Evolutionary conservation across 331 rosid species (phyloP).

Genomic region (Rhamnella rubrinervis): DNA sequence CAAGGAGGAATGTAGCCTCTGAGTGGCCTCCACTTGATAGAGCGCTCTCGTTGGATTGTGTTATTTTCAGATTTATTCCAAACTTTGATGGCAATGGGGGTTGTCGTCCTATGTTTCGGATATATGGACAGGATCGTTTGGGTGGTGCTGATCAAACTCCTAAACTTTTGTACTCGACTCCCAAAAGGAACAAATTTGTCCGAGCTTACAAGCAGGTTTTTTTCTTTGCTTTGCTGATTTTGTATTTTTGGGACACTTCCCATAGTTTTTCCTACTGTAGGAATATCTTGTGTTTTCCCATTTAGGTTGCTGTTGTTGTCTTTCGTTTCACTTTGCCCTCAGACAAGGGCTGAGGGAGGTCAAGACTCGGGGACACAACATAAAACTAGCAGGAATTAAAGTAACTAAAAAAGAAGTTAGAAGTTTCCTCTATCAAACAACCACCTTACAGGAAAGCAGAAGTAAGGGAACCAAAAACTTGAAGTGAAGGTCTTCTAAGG

Average conservation of each 20-base stretch:
- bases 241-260: neutral
- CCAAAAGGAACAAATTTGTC: slow-evolving; percentile 54
- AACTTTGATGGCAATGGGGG: slow-evolving; percentile 69
- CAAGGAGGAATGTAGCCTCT: slow-evolving; percentile 80
- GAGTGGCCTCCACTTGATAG: slow-evolving; percentile 97
- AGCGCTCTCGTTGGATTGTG: slow-evolving; percentile 83
- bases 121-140: slow-evolving; percentile 83
- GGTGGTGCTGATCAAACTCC: slow-evolving; percentile 53
- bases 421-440: neutral
- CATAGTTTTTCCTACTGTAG: neutral
- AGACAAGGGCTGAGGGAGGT: neutral
- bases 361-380: neutral
- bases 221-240: slow-evolving; percentile 1
- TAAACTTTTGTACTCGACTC: slow-evolving; percentile 62
- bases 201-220: slow-evolving; percentile 80
- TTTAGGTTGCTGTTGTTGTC: neutral
- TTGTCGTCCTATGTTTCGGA: slow-evolving; percentile 78
- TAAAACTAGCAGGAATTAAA: too few relatives aligned
- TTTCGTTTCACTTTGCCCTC: slow-evolving; percentile 33
- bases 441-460: too few relatives aligned
- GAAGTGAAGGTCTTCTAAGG: too few relatives aligned
- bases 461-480: too few relatives aligned
- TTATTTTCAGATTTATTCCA: slow-evolving; percentile 78
- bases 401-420: neutral
- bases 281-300: neutral